Conservation (phyloP, 2,329 filamentous ascomycete genomes). For the Diaporthe longicolla region DNA sequence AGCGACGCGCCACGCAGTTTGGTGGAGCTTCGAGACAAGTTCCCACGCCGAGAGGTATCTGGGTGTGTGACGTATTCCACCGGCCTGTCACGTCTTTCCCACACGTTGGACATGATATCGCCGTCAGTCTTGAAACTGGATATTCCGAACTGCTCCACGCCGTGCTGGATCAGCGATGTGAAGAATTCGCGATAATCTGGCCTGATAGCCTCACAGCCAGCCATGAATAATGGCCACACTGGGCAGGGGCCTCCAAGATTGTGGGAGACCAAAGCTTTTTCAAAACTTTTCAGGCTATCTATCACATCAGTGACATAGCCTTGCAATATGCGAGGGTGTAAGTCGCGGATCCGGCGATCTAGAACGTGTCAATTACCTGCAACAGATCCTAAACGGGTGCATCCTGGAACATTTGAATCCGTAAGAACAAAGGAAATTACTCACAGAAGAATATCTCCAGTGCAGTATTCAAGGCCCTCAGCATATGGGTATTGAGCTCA, state of each 20-base stretch:
- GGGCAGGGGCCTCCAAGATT: not conserved
- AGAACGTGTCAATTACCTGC: too few relatives aligned
- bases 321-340: constrained; percentile 17
- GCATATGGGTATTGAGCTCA: not conserved
- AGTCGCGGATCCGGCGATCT: constrained; percentile 5
- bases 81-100: not conserved
- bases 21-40: not conserved
- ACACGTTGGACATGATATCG: constrained; percentile 23
- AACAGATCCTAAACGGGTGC: too few relatives aligned
- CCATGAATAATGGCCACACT: constrained; percentile 2
- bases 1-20: not conserved
- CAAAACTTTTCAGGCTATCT: constrained; percentile 4
- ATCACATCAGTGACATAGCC: constrained; percentile 4
- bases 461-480: constrained; percentile 8
- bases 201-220: constrained; percentile 3
- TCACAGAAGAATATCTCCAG: too few relatives aligned
- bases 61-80: not conserved
- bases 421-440: too few relatives aligned
- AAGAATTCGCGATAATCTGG: constrained; percentile 13
- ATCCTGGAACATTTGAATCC: too few relatives aligned
- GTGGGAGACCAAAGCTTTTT: not conserved
- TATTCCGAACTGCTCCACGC: constrained; percentile 12
- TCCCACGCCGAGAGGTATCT: not conserved
- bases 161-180: not conserved
- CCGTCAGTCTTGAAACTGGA: constrained; percentile 2